Evolutionary conservation across 1,284 basidiomycete genomes (phyloP), one percentile per base, ranked within the genome.

Genomic region (Austroboletus niveus): DNA sequence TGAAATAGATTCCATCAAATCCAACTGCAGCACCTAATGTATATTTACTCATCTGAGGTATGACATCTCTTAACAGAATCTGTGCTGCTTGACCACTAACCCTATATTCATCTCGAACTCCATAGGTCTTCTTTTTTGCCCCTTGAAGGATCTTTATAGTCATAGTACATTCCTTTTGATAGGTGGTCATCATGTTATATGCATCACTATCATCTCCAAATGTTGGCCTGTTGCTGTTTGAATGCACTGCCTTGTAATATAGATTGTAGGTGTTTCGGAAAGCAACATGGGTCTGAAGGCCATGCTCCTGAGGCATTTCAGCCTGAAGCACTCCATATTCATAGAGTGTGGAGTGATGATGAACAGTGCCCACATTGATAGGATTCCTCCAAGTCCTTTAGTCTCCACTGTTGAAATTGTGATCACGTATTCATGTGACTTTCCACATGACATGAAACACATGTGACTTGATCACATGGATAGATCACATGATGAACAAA

Each of bases 181-280:
- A 54, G 12, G 3, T 20, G 0, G 12, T 1, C 9, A 20, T 46
- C 0, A 59, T 27, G 0, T 20, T 14, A 14, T 61, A 61, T 1
- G 60, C 60, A 48, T 62, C 45, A 11, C 39, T 57, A 32, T 61
- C 53, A 9, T 29, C 36, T 0, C 11, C 15, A 42, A 58, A 55
- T 2, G 41, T 39, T 1, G 51, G 51, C 0, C 8, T 30, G 17
- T 53, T 57, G 45, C 45, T 43, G 35, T 20, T 45, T 2, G 53
- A 32, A 2, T 22, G 7, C 1, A 61, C 12, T 0, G 43, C 53
- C 20, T 58, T 35, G 27, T 57, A 59, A 1, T 41, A 43, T 8
- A 58, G 49, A 3, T 57, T 60, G 44, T 62, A 61, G 0, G 55
- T 45, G 6, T 15, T 58, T 12, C 45, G 2, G 22, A 56, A 62